These are phyloP conservation scores for Haplographium delicatum DNA, from an alignment of 495 filamentous ascomycete species.

Conservation along the genomic window DNA sequence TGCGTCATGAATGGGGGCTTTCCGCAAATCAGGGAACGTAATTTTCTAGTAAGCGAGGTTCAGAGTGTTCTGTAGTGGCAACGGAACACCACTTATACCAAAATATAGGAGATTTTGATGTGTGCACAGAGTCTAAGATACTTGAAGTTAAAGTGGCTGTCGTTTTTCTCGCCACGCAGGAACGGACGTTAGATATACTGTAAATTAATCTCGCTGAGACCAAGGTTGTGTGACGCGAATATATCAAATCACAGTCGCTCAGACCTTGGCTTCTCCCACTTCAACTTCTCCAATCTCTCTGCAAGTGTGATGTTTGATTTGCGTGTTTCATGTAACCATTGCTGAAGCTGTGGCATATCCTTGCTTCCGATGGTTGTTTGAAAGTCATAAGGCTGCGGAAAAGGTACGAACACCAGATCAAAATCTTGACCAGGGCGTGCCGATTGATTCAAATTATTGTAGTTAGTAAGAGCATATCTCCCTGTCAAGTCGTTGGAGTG, in stretches of 20 bases:
- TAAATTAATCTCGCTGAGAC: neutral
- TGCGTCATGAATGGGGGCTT: slow-evolving; percentile 2
- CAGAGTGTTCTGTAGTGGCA: neutral
- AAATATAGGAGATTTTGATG: neutral
- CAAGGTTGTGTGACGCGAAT: too few species aligned
- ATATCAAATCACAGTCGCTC: neutral
- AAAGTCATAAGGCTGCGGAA: neutral
- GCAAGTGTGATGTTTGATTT: slow-evolving; percentile 1
- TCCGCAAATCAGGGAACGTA: slow-evolving; percentile 4
- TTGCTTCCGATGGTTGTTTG: too few species aligned
- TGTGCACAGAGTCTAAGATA: neutral
- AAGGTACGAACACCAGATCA: neutral
- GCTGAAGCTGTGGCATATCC: neutral
- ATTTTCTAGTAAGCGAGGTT: neutral
- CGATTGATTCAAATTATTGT: too few species aligned
- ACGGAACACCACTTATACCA: neutral
- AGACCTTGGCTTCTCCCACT: slow-evolving; percentile 1
- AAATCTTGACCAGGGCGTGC: too few species aligned
- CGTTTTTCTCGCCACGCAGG: slow-evolving; percentile 2
- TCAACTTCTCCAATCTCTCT: slow-evolving; percentile 8
- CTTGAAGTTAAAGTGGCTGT: neutral
- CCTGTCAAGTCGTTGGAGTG: too few species aligned
- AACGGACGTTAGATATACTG: neutral
- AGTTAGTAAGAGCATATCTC: too few species aligned
- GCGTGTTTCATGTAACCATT: neutral